Percentiles rank a stretch among this genome's conserved stretches.
These are phyloP conservation scores for Sclerotinia nivalis DNA, from an alignment of 2,329 filamentous ascomycete genomes.

Conservation along the genomic window DNA sequence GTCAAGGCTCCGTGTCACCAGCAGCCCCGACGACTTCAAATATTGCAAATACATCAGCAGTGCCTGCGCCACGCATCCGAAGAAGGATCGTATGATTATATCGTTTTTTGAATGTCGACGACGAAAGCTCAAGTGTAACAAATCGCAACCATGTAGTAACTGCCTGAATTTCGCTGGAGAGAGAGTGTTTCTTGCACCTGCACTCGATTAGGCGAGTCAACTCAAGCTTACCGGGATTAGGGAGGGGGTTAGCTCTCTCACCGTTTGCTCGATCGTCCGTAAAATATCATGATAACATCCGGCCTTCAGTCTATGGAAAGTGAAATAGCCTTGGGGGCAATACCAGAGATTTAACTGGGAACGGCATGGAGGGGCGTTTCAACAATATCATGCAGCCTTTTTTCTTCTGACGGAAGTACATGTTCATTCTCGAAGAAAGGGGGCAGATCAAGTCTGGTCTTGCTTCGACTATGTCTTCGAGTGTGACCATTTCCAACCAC, in stretches of 20 bases:
- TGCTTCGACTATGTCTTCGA: constrained; percentile 70
- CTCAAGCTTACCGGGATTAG: constrained; percentile 74
- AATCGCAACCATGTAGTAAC: constrained; percentile 63
- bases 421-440: constrained; percentile 45
- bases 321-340: constrained; percentile 55
- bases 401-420: constrained; percentile 69
- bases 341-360: constrained; percentile 58
- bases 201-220: constrained; percentile 67
- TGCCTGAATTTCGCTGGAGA: constrained; percentile 48
- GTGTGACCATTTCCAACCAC: constrained; percentile 52
- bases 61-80: constrained; percentile 34
- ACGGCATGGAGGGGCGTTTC: constrained; percentile 71
- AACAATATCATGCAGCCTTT: constrained; percentile 71
- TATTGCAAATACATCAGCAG: background rate
- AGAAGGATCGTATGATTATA: constrained; percentile 64
- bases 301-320: constrained; percentile 56
- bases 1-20: constrained; percentile 10
- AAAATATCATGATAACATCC: constrained; percentile 63
- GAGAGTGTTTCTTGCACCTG: constrained; percentile 45
- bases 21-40: constrained; percentile 17
- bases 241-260: constrained; percentile 70
- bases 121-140: constrained; percentile 78
- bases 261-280: constrained; percentile 61
- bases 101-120: constrained; percentile 71
- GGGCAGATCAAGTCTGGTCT: constrained; percentile 67